Percentiles rank a stretch among this genome's conserved stretches.
Conservation (phyloP, 106 monocot genomes). For the Gastrodia elata region DNA sequence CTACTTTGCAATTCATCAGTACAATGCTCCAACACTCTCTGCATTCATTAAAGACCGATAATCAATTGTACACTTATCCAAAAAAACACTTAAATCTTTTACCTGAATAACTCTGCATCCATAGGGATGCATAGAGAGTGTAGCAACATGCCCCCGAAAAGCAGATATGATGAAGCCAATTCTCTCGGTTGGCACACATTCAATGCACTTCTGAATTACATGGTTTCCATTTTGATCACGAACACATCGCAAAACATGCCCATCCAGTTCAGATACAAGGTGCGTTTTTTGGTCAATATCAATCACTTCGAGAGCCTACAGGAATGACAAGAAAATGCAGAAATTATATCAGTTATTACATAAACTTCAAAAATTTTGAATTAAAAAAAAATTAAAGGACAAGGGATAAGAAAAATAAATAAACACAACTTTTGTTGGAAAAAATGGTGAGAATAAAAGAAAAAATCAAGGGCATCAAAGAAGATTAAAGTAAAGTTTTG, state of each 20-base stretch:
- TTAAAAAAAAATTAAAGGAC: background rate
- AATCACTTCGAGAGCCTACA: conserved; percentile 90
- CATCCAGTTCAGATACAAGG: conserved; percentile 84
- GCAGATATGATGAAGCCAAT: conserved; percentile 81
- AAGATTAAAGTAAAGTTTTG: background rate
- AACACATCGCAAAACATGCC: conserved; percentile 86
- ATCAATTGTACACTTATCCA: background rate
- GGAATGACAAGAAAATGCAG: background rate
- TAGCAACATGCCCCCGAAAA: conserved; percentile 74
- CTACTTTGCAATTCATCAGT: conserved; percentile 61
- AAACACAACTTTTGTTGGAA: background rate
- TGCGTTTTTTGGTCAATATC: conserved; percentile 77
- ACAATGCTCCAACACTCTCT: conserved; percentile 93
- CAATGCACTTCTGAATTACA: conserved; percentile 98
- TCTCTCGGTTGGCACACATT: conserved; percentile 77
- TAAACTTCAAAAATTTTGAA: background rate
- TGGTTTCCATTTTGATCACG: conserved; percentile 97
- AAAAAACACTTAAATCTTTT: background rate
- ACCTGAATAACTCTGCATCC: conserved; percentile 99
- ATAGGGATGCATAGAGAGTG: conserved; percentile 85
- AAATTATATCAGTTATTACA: background rate
- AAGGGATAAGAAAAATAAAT: background rate
- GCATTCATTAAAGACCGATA: conserved; percentile 4
- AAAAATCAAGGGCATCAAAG: background rate
- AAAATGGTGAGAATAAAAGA: background rate